Percentiles rank a stretch among this genome's conserved stretches.
Conservation (phyloP, 495 filamentous ascomycete species). For the Penicillium angulare region DNA sequence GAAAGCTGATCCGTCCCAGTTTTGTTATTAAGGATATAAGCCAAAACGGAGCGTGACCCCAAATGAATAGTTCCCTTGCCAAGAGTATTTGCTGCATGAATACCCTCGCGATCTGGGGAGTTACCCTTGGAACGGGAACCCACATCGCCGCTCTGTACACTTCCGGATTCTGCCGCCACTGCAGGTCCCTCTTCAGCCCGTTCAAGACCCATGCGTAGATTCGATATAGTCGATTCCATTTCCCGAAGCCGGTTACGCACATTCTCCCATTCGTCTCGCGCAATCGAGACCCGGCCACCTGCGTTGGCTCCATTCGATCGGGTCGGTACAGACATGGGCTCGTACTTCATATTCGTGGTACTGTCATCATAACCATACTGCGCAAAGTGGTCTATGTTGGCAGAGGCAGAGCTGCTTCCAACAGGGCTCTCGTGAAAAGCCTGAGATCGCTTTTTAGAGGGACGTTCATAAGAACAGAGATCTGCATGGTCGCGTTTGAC, state of each 20-base stretch:
- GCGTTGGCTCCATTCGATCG: slow-evolving; percentile 20
- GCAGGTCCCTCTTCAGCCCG: slow-evolving; percentile 32
- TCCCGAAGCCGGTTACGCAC: slow-evolving; percentile 40
- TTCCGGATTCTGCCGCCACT: slow-evolving; percentile 38
- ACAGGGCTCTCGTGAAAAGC: slow-evolving; percentile 32
- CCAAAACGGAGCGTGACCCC: slow-evolving; percentile 59
- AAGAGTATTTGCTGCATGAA: slow-evolving; percentile 53
- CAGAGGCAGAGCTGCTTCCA: slow-evolving; percentile 12
- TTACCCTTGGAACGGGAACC: slow-evolving; percentile 37
- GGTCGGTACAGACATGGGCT: slow-evolving; percentile 20
- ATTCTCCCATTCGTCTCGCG: slow-evolving; percentile 49
- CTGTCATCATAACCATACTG: slow-evolving; percentile 24
- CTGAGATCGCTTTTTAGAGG: slow-evolving; percentile 51
- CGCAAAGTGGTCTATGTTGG: slow-evolving; percentile 15
- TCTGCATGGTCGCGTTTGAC: slow-evolving; percentile 70
- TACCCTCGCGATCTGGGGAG: slow-evolving; percentile 51
- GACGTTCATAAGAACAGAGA: slow-evolving; percentile 71
- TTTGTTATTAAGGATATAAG: slow-evolving; percentile 59
- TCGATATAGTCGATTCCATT: slow-evolving; percentile 44
- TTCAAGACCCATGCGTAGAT: slow-evolving; percentile 41
- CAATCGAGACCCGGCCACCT: slow-evolving; percentile 37
- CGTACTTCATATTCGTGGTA: slow-evolving; percentile 24
- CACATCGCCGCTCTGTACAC: slow-evolving; percentile 61
- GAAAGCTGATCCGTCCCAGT: slow-evolving; percentile 64
- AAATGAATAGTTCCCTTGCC: slow-evolving; percentile 57